Base-by-base conservation (phyloP, 2,329 filamentous ascomycete genomes). In the Neofusicoccum kwambonambiense region DNA sequence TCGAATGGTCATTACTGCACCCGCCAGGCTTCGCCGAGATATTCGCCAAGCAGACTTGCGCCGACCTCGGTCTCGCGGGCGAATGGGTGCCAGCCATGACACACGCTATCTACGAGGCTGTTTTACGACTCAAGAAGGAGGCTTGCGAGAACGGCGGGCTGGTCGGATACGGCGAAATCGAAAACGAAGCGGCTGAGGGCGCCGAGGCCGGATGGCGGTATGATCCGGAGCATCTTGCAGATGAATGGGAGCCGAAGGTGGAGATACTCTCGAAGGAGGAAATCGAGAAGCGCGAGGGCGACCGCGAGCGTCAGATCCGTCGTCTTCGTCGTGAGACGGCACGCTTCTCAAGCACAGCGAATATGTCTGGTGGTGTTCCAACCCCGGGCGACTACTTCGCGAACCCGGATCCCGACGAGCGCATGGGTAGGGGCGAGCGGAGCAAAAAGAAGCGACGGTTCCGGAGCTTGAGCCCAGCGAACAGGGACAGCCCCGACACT, bases 41-140 rank as follows among this genome's bases (percentile, higher is more conserved):
- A 12, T 98, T 98, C 76, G 93, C 95, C 39, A 92, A 92, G 74
- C 88, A 92, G 69, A 98, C 95, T 0, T 98, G 95, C 75, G 91
- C 92, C 34, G 95, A 99, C 75, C 82, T 99, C 8, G 94, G 94
- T 6, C 82, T 99, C 62, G 85, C 89, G 6, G 92, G 93, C 51
- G 95, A 99, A 79, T 99, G 95, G 93, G 88, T 97, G 4, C 91
- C 93, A 3, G 92, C 92, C 35, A 92, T 99, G 81, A 92, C 95
- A 13, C 94, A 97, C 74, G 95, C 93, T 39, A 98, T 99, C 70
- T 98, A 98, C 77, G 95, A 99, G 78, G 91, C 95, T 9, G 93
- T 96, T 0, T 78, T 98, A 68, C 90, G 91, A 52, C 81, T 97
- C 37, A 98, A 98, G 81, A 99, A 99, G 78, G 95, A 98, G 74